Percentiles rank a stretch among this genome's conserved stretches.
These are phyloP conservation scores for Lophium mytilinum DNA, from an alignment of 495 filamentous ascomycete species.

Conservation along the genomic window DNA sequence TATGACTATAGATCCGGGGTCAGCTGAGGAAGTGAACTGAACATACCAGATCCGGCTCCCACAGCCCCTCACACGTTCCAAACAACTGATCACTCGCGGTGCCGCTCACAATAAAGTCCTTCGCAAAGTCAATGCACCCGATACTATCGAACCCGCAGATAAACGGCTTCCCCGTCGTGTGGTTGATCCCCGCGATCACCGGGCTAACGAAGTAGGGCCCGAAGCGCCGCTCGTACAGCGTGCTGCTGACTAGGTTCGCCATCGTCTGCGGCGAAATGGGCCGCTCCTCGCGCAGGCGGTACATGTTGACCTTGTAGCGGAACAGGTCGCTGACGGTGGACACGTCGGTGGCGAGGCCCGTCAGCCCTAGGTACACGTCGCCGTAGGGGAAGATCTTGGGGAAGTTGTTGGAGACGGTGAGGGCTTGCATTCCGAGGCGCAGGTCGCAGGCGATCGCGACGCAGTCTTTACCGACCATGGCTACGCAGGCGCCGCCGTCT, in stretches of 20 bases:
- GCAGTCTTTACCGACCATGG: slow-evolving; percentile 99
- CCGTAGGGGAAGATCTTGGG: slow-evolving; percentile 99
- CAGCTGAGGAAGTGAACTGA: not conserved
- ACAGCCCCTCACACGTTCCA: slow-evolving; percentile 95
- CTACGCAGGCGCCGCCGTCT: slow-evolving; percentile 95
- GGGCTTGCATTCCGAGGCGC: slow-evolving; percentile 88
- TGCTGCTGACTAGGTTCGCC: slow-evolving; percentile 86
- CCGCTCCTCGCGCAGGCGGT: slow-evolving; percentile 95
- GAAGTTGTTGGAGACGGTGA: slow-evolving; percentile 99
- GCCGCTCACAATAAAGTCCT: slow-evolving; percentile 97
- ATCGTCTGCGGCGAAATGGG: slow-evolving; percentile 88
- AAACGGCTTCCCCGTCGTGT: slow-evolving; percentile 85
- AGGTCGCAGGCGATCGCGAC: slow-evolving; percentile 99
- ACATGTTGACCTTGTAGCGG: slow-evolving; percentile 99
- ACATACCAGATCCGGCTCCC: slow-evolving; percentile 91
- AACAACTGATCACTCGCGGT: slow-evolving; percentile 96
- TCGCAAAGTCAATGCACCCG: slow-evolving; percentile 97
- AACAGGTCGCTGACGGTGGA: slow-evolving; percentile 92
- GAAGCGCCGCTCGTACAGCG: slow-evolving; percentile 89
- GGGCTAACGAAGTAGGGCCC: slow-evolving; percentile 93
- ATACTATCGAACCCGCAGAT: slow-evolving; percentile 99
- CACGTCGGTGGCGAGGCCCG: slow-evolving; percentile 92
- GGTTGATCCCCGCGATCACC: slow-evolving; percentile 88
- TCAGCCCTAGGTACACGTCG: slow-evolving; percentile 92
- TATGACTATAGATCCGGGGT: not conserved